A percentile compares a stretch with the other conserved stretches of the same genome.
phyloP scores from a whole-genome alignment of 2,329 filamentous ascomycete genomes.

The Ophiostoma sp. region DNA sequence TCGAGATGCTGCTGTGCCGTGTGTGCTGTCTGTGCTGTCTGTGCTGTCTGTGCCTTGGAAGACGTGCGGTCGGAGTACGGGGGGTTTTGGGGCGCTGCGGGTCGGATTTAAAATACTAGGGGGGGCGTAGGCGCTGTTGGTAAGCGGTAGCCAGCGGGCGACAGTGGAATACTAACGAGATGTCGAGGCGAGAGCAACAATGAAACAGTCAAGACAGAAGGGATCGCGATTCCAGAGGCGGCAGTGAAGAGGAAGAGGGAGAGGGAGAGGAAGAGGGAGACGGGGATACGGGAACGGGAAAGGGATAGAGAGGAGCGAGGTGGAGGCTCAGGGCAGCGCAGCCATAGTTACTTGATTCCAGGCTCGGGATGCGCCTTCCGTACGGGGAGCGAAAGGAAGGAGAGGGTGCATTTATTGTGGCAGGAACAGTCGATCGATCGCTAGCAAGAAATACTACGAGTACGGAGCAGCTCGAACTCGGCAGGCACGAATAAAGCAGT shows the following conservation, averaged over 20 bases:
- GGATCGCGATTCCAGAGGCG: neutral
- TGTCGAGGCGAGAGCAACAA: neutral
- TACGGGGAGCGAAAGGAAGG: neutral
- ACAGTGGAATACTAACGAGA: neutral
- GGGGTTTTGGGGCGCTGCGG: constrained; percentile 3
- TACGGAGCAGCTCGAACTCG: neutral
- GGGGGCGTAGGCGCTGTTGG: constrained; percentile 12
- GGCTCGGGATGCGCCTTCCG: constrained; percentile 7
- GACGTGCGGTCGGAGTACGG: neutral
- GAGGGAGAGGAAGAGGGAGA: neutral
- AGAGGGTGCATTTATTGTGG: neutral
- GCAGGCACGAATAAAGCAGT: neutral
- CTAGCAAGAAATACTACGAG: neutral
- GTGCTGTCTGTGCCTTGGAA: neutral
- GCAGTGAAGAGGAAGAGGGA: constrained; percentile 4
- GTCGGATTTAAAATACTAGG: constrained; percentile 17
- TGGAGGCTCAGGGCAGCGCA: neutral
- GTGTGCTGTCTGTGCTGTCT: neutral
- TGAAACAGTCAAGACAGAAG: neutral
- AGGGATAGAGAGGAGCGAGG: neutral
- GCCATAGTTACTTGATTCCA: neutral
- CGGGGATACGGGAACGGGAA: no score
- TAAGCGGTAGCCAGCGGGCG: neutral
- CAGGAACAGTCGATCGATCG: constrained; percentile 4
- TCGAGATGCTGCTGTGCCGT: neutral